Base-by-base conservation (phyloP, 345 rosid species). In the Eucalyptus camaldulensis region DNA sequence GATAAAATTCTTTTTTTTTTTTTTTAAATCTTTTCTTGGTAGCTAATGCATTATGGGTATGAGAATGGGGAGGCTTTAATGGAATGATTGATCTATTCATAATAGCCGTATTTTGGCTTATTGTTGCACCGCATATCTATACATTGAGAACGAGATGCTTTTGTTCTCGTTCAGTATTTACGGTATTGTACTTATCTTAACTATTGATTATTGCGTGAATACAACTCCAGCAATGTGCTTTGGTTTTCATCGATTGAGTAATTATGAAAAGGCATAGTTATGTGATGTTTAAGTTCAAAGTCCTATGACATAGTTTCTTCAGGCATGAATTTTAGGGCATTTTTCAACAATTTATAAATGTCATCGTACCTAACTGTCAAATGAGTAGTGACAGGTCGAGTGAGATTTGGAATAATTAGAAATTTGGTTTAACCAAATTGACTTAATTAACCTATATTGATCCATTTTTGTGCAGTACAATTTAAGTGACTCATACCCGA, bases 341-440 rank as follows among this genome's bases (percentile, higher is more conserved):
- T 65, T 65, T n/a, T n/a, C 76, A 65, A n/a, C 37, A 7, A 65
- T 65, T 65, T 65, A 65, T 65, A n/a, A 65, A 7, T 0, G 6
- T 14, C 15, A n/a, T 1, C 5, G 3, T 65, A 7, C 33, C 76
- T 14, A 65, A 1, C 2, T 65, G 0, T n/a, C 76, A n/a, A 65
- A 65, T 65, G 10, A n/a, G 37, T 65, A 1, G 69, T 4, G 31
- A 62, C 0, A 4, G 1, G 3, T n/a, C 5, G 2, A 29, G 37
- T 65, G 1, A 1, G 16, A 7, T 3, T 6, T 2, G 31, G 4
- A n/a, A 62, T 62, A n/a, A 29, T 2, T 13, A 53, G 58, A 27
- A 27, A 62, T 4, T 27, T 1, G 17, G 4, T 62, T 29, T 13
- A 8, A 6, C 31, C 17, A 6, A 62, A 62, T 62, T 62, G 72